Conservation (phyloP, 2,329 filamentous ascomycete genomes). For the Aspergillus aculeatus region DNA sequence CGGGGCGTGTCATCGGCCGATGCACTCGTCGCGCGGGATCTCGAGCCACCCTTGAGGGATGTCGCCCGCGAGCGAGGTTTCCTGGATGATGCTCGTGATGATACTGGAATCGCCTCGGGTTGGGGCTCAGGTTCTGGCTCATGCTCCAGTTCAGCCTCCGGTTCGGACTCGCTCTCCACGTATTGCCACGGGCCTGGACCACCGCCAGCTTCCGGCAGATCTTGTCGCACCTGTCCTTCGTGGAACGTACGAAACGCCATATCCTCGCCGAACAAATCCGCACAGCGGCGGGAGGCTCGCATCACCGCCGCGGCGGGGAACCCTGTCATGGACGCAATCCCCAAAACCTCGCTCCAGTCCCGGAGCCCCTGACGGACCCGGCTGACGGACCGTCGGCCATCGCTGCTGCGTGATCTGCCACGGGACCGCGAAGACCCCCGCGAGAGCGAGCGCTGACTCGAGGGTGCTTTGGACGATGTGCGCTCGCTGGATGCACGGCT, state of each 20-base stretch:
- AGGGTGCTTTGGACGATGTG: conserved; percentile 3
- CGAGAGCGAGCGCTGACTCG: conserved; percentile 7
- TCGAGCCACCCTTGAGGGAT: conserved; percentile 13
- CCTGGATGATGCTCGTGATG: conserved; percentile 2
- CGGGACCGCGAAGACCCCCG: conserved; percentile 14
- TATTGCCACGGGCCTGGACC: conserved; percentile 26
- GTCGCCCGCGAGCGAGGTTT: conserved; percentile 9
- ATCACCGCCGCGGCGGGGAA: conserved; percentile 66
- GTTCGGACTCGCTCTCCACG: conserved; percentile 34
- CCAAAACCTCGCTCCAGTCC: conserved; percentile 85
- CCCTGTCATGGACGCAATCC: conserved; percentile 71
- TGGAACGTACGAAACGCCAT: conserved; percentile 64
- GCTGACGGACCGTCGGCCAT: conserved; percentile 10
- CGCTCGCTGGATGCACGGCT: not conserved
- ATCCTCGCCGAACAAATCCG: conserved; percentile 69
- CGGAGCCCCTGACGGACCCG: conserved; percentile 45
- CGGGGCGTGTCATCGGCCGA: not conserved
- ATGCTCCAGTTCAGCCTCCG: not conserved
- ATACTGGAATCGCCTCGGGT: conserved; percentile 6
- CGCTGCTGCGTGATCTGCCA: conserved; percentile 17
- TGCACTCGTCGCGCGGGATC: conserved; percentile 14
- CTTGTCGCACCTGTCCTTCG: conserved; percentile 34
- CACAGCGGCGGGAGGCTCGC: conserved; percentile 71
- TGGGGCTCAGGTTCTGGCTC: not conserved
- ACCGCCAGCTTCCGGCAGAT: conserved; percentile 15